Evolutionary conservation across 2,329 filamentous ascomycete species (phyloP), one percentile per base, ranked within the genome.

Genomic region (Neocucurbitaria cava): DNA sequence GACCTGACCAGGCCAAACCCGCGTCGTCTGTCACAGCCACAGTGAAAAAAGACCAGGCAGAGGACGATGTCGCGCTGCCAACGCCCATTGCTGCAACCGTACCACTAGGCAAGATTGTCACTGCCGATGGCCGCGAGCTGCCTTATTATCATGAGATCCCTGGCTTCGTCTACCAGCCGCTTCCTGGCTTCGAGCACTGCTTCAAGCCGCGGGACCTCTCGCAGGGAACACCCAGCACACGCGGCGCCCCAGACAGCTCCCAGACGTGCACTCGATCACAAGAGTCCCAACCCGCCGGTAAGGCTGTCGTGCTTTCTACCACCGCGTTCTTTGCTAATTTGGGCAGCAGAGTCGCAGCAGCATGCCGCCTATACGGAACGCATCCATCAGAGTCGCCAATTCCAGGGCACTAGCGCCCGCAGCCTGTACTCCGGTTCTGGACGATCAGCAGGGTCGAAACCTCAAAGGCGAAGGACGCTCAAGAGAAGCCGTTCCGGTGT

Each of bases 151-250:
- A 40, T 6, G 38, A 40, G 20, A 40, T 40, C n/a, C 41, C 41
- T 28, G 26, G 41, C 41, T 43, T 60, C 31, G 56, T 64, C 21
- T 65, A 64, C 44, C 47, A 49, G 31, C 67, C 68, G 4, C 55
- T 71, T 10, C 49, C 54, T 6, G 68, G 68, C 31, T 69, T 68
- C 31, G 68, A 70, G 39, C 65, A 71, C 24, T 44, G 69, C 7
- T 66, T 67, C 41, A 57, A 46, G 23, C 49, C 54, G 2, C 30
- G 45, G 15, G 49, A 36, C 2, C n/a, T 26, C 20, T 30, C 41
- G 3, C 36, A 52, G 40, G 23, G 43, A 33, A 23, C 38, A 15
- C 42, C 46, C 18, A 52, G 23, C 24, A 28, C 24, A 8, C 30
- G 36, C 7, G 18, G 11, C 24, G 20, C 41, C 24, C 41, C 41